Conservation (phyloP, 805 yeast species). For the Limtongozyma cylindracea region DNA sequence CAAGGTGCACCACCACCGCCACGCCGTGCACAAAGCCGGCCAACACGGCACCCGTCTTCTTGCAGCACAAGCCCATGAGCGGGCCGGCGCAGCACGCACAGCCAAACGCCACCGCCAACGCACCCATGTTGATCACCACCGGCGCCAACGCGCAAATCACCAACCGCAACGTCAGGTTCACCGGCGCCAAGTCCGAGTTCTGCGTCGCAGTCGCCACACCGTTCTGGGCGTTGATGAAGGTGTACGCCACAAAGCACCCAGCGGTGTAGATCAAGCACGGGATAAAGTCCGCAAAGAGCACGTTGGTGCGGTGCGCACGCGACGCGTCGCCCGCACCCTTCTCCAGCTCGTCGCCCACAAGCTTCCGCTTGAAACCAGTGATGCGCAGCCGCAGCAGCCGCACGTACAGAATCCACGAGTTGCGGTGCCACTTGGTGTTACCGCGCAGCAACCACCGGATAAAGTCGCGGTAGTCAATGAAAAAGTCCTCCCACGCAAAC, state of each 20-base stretch:
- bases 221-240: slow-evolving; percentile 67
- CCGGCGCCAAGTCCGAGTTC: slow-evolving; percentile 14
- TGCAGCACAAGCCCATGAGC: slow-evolving; percentile 78
- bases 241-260: slow-evolving; percentile 51
- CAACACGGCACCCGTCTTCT: slow-evolving; percentile 84
- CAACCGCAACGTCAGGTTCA: slow-evolving; percentile 49
- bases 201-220: slow-evolving; percentile 51
- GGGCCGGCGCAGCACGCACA: slow-evolving; percentile 97
- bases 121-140: slow-evolving; percentile 75
- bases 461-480: slow-evolving; percentile 67
- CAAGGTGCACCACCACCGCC: slow-evolving; percentile 69
- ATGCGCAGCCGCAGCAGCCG: slow-evolving; percentile 65
- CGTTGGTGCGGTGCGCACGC: slow-evolving; percentile 56
- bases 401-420: slow-evolving; percentile 71
- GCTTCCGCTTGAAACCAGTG: slow-evolving; percentile 72
- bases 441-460: slow-evolving; percentile 84
- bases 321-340: slow-evolving; percentile 42
- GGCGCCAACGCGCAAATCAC: slow-evolving; percentile 76
- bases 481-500: slow-evolving; percentile 68
- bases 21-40: slow-evolving; percentile 94
- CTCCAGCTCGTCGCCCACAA: slow-evolving; percentile 42
- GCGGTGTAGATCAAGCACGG: slow-evolving; percentile 49
- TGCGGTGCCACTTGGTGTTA: slow-evolving; percentile 71
- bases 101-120: slow-evolving; percentile 46
- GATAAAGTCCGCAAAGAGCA: slow-evolving; percentile 57